phyloP scores from a whole-genome alignment of 495 filamentous ascomycete species.

The Aspergillus haitiensis region DNA sequence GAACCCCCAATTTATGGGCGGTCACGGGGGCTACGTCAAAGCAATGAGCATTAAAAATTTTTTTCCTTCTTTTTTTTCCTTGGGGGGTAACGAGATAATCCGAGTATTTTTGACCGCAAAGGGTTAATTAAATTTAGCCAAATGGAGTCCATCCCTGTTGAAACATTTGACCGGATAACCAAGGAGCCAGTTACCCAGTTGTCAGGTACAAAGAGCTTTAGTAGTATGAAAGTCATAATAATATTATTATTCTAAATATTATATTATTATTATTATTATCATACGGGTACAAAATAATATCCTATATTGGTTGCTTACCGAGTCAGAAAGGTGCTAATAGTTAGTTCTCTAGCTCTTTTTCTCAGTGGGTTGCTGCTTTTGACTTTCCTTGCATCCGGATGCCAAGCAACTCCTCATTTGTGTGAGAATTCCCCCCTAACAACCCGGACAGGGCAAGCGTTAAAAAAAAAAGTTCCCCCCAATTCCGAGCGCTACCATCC shows the following conservation, averaged over 20 bases:
- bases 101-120: slow-evolving; percentile 13
- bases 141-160: no score
- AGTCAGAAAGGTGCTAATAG: no score
- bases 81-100: no score
- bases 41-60: slow-evolving; percentile 1
- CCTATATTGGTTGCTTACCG: no score
- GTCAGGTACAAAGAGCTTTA: no score
- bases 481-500: not conserved
- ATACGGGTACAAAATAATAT: no score
- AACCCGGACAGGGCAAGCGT: slow-evolving; percentile 12
- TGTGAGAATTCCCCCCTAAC: slow-evolving; percentile 34
- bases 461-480: not conserved
- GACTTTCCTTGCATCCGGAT: slow-evolving; percentile 37
- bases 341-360: no score
- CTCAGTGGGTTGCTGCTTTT: not conserved
- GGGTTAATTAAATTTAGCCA: not conserved
- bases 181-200: no score
- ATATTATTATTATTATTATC: no score
- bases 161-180: no score
- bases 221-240: no score
- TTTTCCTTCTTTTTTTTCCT: not conserved
- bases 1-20: not conserved
- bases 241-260: no score
- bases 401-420: slow-evolving; percentile 43
- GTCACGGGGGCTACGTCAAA: not conserved